Percentiles rank a stretch among this genome's conserved stretches.
These are phyloP conservation scores for Lachnellula occidentalis DNA, from an alignment of 2,329 filamentous ascomycete genomes.

Conservation along the genomic window DNA sequence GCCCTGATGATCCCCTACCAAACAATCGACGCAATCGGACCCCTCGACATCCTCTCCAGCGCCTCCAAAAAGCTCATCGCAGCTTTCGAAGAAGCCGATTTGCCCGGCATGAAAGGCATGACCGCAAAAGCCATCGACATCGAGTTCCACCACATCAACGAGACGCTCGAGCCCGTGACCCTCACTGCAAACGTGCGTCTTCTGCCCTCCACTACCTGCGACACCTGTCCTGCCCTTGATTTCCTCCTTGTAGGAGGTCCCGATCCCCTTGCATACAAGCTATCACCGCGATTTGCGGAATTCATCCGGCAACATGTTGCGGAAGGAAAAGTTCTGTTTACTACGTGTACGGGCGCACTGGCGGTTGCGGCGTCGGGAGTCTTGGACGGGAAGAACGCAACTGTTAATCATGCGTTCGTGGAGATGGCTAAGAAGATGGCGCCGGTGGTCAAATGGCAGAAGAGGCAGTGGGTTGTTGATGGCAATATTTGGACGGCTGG, in stretches of 20 bases:
- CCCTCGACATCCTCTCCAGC: slow-evolving; percentile 23
- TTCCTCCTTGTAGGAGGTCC: slow-evolving; percentile 35
- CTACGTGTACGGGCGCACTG: slow-evolving; percentile 35
- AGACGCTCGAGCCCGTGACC: slow-evolving; percentile 19
- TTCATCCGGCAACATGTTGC: slow-evolving; percentile 34
- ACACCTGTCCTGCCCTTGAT: slow-evolving; percentile 35
- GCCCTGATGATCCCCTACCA: slow-evolving; percentile 25
- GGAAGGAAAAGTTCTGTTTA: slow-evolving; percentile 33
- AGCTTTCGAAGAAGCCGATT: not conserved
- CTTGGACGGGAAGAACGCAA: slow-evolving; percentile 39
- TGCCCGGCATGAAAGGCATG: slow-evolving; percentile 5
- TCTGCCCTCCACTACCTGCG: slow-evolving; percentile 25
- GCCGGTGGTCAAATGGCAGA: slow-evolving; percentile 40
- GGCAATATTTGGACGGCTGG: slow-evolving; percentile 43
- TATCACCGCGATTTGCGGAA: slow-evolving; percentile 29
- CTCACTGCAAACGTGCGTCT: slow-evolving; percentile 12
- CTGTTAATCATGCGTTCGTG: slow-evolving; percentile 36
- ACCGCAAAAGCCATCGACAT: slow-evolving; percentile 18
- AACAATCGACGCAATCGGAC: slow-evolving; percentile 23
- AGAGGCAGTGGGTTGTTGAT: slow-evolving; percentile 40
- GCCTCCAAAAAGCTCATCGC: slow-evolving; percentile 11
- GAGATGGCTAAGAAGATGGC: slow-evolving; percentile 28
- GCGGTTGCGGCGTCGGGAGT: slow-evolving; percentile 33
- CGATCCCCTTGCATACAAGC: slow-evolving; percentile 23
- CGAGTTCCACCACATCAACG: slow-evolving; percentile 23